Conservation (phyloP, 345 rosid genomes). For the Abelmoschus esculentus region DNA sequence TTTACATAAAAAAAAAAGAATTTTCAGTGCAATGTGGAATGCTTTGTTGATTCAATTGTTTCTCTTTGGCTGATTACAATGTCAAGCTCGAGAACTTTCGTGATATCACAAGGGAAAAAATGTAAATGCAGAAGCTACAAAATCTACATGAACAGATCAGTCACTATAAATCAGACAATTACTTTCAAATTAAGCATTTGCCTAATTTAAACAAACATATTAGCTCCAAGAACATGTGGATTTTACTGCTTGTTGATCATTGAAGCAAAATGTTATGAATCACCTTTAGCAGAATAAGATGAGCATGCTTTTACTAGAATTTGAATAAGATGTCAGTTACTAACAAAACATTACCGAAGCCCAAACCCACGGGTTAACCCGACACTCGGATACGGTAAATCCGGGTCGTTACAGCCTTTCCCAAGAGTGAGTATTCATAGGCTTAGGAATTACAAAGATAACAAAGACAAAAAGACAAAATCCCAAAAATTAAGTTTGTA, state of each 20-base stretch:
- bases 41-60: background rate
- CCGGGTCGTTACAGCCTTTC: too few species aligned
- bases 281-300: too few species aligned
- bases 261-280: too few species aligned
- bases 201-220: background rate
- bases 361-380: too few species aligned
- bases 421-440: too few species aligned
- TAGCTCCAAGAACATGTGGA: too few species aligned
- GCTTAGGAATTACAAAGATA: too few species aligned
- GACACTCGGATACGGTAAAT: too few species aligned
- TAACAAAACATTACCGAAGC: background rate
- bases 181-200: background rate
- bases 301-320: too few species aligned
- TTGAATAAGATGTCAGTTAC: background rate
- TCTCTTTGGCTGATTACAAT: conserved; percentile 33
- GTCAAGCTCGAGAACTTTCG: conserved; percentile 66
- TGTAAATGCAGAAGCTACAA: background rate
- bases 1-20: background rate
- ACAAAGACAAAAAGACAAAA: too few species aligned
- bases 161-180: background rate
- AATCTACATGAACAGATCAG: background rate
- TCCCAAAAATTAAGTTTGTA: too few species aligned
- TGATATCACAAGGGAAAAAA: conserved; percentile 42
- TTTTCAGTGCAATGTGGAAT: background rate
- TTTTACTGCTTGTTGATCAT: too few species aligned